Conservation (phyloP, 208 protist species). For the Wallacemonas sp. region DNA sequence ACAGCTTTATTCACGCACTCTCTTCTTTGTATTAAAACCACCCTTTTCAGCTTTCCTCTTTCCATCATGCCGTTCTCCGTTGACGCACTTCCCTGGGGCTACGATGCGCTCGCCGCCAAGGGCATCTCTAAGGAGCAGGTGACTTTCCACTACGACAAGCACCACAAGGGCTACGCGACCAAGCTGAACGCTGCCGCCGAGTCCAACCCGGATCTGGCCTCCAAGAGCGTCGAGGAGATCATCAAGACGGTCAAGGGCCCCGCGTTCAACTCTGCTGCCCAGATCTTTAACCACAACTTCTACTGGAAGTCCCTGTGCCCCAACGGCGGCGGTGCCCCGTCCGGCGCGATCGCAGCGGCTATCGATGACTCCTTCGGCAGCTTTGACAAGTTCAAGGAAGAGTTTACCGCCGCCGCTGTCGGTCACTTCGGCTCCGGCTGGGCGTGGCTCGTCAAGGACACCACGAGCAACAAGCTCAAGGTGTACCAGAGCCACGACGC, state of each 20-base stretch:
- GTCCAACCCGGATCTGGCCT: conserved; percentile 51
- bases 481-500: conserved; percentile 85
- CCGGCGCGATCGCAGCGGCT: conserved; percentile 54
- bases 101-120: conserved; percentile 79
- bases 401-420: conserved; percentile 83
- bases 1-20: background rate
- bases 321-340: conserved; percentile 59
- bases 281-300: conserved; percentile 95
- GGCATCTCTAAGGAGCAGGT: conserved; percentile 88
- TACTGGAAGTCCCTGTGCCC: conserved; percentile 90
- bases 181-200: conserved; percentile 89
- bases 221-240: conserved; percentile 83
- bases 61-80: conserved; percentile 66
- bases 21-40: background rate
- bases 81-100: conserved; percentile 72
- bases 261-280: conserved; percentile 92
- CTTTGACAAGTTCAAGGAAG: conserved; percentile 93
- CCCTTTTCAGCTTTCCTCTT: background rate
- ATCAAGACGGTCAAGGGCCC: conserved; percentile 80
- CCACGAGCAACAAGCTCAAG: conserved; percentile 73
- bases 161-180: conserved; percentile 89
- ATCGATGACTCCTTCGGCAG: conserved; percentile 84
- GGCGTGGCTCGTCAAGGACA: conserved; percentile 94
- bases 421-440: conserved; percentile 95
- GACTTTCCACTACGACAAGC: conserved; percentile 92